Conservation (phyloP, 108 stramenopile species). For the Epithemia pelagica region DNA sequence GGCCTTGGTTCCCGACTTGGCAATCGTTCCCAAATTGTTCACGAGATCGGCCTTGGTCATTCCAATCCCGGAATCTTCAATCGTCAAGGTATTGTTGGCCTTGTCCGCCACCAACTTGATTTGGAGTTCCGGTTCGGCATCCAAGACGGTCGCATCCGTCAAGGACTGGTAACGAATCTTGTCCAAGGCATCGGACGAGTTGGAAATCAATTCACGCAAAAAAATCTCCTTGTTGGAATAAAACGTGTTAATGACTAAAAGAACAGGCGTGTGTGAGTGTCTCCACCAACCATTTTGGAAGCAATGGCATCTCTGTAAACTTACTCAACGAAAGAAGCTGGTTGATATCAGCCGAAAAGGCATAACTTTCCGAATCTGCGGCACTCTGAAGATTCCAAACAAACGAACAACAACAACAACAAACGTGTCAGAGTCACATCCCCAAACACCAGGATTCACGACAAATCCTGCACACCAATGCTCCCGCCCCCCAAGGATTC, state of each 20-base stretch:
- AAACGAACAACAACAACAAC: too few relatives aligned
- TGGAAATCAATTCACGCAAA: constrained; percentile 99
- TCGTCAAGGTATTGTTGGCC: constrained; percentile 99
- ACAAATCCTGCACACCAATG: too few relatives aligned
- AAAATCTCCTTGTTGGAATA: constrained; percentile 99
- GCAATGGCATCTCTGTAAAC: too few relatives aligned
- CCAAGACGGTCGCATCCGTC: constrained; percentile 92
- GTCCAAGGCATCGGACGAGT: constrained; percentile 95
- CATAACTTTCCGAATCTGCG: constrained; percentile 93
- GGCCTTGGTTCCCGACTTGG: constrained; percentile 99
- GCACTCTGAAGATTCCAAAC: constrained; percentile 6
- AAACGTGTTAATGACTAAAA: constrained; percentile 91
- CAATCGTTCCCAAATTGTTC: constrained; percentile 99
- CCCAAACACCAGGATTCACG: too few relatives aligned
- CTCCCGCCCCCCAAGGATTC: too few relatives aligned
- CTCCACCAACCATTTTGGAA: too few relatives aligned
- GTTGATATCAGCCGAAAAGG: constrained; percentile 99
- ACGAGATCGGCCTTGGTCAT: constrained; percentile 99
- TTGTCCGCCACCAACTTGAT: constrained; percentile 99
- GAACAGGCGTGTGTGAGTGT: constrained; percentile 1
- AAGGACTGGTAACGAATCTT: constrained; percentile 99
- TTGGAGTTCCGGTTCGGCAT: constrained; percentile 91
- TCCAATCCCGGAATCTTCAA: constrained; percentile 98
- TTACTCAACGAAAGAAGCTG: constrained; percentile 98
- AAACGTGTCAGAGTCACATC: background rate